Evolutionary conservation across 2,329 filamentous ascomycete genomes (phyloP), one percentile per base, ranked within the genome.

Genomic region (Xylaria arbuscula): DNA sequence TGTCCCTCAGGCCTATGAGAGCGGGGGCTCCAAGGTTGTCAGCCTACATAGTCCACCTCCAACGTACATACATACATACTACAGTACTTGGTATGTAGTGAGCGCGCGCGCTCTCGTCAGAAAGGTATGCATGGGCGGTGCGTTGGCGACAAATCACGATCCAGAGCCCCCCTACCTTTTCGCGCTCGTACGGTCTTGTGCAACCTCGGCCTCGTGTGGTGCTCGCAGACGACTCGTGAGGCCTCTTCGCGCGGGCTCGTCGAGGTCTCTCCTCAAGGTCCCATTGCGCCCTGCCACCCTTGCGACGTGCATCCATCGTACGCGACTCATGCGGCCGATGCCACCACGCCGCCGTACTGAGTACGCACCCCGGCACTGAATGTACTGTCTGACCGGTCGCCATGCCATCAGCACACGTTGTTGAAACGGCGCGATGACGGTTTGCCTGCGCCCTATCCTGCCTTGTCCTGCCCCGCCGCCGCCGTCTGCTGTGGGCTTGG

Each of bases 241-340:
- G 32, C 45, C 59, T 60, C 40, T 11, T 28, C 28, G 28, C 28
- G 28, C 28, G 28, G 38, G 42, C 54, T 62, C 34, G n/a, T 56
- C 34, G n/a, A 56, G 50, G 50, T 54, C 32, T 36, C 50, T 19
- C 57, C 45, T 65, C 61, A 61, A 64, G 56, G 68, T 72, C 56
- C 47, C 68, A 70, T 70, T 59, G 62, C 61, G 64, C 57, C 50
- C 70, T 70, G 65, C 65, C 53, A 65, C 63, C 57, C 59, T 62
- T 47, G 58, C 58, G 22, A 32, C 58, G 22, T 32, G 51, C 36
- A 32, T 54, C 24, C 48, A 32, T 9, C 9, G 51, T 45, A 63
- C 47, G 59, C 59, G 36, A 57, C 58, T 55, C 50, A 54, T 48
- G 60, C 50, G 5, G 13, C 58, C 28, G 11, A 50, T 55, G 57